Evolutionary conservation across 2,329 filamentous ascomycete genomes (phyloP).

Genomic region (Arthrobotrys pseudoclavata): DNA sequence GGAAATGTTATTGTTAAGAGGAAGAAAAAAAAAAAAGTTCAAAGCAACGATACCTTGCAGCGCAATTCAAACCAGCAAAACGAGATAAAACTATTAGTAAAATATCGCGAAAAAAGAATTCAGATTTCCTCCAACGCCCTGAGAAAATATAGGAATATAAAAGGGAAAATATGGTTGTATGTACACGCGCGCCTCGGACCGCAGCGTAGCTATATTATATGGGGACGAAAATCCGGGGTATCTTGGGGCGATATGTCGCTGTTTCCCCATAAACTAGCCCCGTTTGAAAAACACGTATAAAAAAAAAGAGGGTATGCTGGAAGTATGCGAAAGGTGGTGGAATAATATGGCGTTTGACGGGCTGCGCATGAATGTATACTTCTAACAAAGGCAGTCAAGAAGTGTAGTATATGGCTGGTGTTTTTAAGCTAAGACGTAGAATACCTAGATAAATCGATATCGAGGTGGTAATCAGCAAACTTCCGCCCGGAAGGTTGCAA

Average conservation of each 20-base stretch:
- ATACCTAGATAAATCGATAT: conserved; percentile 45
- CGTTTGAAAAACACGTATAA: conserved; percentile 10
- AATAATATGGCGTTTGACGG: conserved; percentile 10
- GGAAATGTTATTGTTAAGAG: conserved; percentile 3
- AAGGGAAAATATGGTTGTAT: conserved; percentile 33
- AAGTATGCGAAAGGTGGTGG: conserved; percentile 35
- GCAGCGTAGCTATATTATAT: conserved; percentile 50
- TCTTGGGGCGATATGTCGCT: conserved; percentile 29
- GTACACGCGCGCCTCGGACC: conserved; percentile 58
- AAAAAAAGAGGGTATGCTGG: conserved; percentile 21
- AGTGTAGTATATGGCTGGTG: conserved; percentile 10
- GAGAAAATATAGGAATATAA: conserved; percentile 34
- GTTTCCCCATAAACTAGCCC: conserved; percentile 31
- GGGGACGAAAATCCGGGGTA: conserved; percentile 26
- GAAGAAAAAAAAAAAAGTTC: neutral
- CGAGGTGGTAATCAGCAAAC: conserved; percentile 39
- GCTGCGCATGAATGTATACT: conserved; percentile 5
- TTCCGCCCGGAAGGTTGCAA: conserved; percentile 23
- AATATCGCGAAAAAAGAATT: conserved; percentile 18
- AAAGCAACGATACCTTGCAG: conserved; percentile 19
- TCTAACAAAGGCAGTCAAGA: conserved; percentile 24
- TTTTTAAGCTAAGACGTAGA: conserved; percentile 23
- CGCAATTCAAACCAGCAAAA: conserved; percentile 23
- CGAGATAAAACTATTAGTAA: conserved; percentile 1
- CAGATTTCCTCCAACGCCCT: conserved; percentile 59